phyloP scores from a whole-genome alignment of 73 alveolate species.

The Diophrys sp. region DNA sequence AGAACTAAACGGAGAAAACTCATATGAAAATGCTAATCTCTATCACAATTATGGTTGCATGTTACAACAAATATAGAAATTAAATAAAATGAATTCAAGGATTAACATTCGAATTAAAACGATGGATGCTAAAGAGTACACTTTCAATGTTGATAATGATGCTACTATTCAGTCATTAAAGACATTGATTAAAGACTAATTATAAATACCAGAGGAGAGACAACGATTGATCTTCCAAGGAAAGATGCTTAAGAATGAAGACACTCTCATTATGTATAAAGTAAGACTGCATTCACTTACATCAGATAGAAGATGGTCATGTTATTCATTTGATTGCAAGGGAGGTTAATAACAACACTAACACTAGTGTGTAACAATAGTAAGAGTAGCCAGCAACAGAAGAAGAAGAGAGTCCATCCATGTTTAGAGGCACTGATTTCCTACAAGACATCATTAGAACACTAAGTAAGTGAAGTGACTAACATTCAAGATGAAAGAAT shows the following conservation, averaged over 20 bases:
- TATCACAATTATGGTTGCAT: too few species aligned
- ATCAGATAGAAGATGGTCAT: slow-evolving; percentile 77
- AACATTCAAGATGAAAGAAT: slow-evolving; percentile 68
- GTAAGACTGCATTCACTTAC: background rate
- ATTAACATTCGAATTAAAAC: slow-evolving; percentile 26
- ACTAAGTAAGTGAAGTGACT: slow-evolving; percentile 59
- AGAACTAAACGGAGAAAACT: too few species aligned
- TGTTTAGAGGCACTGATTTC: slow-evolving; percentile 26
- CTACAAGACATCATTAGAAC: slow-evolving; percentile 71
- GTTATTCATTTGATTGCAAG: slow-evolving; percentile 84
- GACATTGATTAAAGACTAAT: slow-evolving; percentile 36
- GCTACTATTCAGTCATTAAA: slow-evolving; percentile 33
- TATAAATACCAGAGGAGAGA: slow-evolving; percentile 61
- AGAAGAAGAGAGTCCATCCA: slow-evolving; percentile 26
- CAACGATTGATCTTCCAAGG: slow-evolving; percentile 82
- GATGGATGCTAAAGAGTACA: slow-evolving; percentile 38
- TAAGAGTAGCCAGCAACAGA: too few species aligned
- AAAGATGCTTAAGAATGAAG: slow-evolving; percentile 71
- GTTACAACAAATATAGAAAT: too few species aligned
- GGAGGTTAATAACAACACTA: too few species aligned
- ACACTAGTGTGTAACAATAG: too few species aligned
- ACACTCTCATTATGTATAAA: slow-evolving; percentile 53
- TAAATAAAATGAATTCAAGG: too few species aligned
- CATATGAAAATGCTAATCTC: too few species aligned
- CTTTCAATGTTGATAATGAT: slow-evolving; percentile 8